Conservation (phyloP, 345 rosid species). For the Noccaea caerulescens region DNA sequence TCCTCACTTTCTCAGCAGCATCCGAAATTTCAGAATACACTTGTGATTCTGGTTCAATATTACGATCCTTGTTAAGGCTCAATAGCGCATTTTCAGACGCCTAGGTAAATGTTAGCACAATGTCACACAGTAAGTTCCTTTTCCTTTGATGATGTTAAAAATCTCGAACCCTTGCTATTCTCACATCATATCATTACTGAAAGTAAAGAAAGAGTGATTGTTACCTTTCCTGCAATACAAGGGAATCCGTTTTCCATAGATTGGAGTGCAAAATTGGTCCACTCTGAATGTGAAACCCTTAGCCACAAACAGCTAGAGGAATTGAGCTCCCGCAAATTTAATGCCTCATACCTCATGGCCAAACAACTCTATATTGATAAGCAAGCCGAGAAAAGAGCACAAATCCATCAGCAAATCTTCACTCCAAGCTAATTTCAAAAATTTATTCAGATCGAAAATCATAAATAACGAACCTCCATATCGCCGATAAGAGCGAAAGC, state of each 20-base stretch:
- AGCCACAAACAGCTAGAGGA: conserved; percentile 52
- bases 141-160: background rate
- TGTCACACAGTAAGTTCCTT: background rate
- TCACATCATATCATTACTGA: no score
- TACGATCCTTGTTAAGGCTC: conserved; percentile 47
- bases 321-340: conserved; percentile 59
- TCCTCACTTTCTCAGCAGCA: conserved; percentile 47
- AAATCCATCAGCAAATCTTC: background rate
- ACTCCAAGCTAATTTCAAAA: no score
- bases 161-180: background rate
- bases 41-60: conserved; percentile 26
- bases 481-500: conserved; percentile 81
- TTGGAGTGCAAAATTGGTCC: conserved; percentile 68
- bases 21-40: conserved; percentile 32
- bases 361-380: conserved; percentile 58
- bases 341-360: conserved; percentile 79
- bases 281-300: conserved; percentile 61
- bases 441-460: background rate
- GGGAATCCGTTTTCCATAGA: conserved; percentile 60
- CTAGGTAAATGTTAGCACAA: conserved; percentile 43
- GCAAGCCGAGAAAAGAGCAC: background rate
- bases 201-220: background rate
- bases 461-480: conserved; percentile 51
- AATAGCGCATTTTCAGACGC: conserved; percentile 67
- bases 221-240: conserved; percentile 61